phyloP scores from a whole-genome alignment of 2,329 filamentous ascomycete genomes.

The Monascus ruber region DNA sequence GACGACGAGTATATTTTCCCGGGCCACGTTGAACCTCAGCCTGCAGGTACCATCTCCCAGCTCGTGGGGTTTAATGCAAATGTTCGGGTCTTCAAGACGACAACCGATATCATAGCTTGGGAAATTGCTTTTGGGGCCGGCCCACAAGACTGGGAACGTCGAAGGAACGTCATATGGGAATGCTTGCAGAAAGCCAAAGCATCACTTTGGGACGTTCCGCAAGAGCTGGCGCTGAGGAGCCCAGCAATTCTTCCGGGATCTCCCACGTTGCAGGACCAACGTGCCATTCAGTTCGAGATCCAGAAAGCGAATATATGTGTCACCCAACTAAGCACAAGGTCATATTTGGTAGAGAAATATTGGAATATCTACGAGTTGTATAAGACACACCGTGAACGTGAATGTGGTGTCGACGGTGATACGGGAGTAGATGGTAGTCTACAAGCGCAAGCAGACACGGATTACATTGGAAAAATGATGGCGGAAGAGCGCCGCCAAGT shows the following conservation, averaged over 20 bases:
- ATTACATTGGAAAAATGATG: slow-evolving; percentile 53
- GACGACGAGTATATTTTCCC: slow-evolving; percentile 73
- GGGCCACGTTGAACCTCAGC: slow-evolving; percentile 59
- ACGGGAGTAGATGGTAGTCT: slow-evolving; percentile 10
- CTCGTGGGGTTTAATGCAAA: slow-evolving; percentile 73
- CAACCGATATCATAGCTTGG: slow-evolving; percentile 65
- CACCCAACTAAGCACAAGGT: slow-evolving; percentile 68
- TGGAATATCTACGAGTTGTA: slow-evolving; percentile 56
- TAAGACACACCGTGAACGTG: slow-evolving; percentile 9
- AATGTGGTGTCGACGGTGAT: slow-evolving; percentile 6
- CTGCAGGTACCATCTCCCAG: slow-evolving; percentile 54
- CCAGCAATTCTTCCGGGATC: slow-evolving; percentile 21
- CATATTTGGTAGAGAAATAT: slow-evolving; percentile 78
- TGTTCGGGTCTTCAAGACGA: slow-evolving; percentile 66
- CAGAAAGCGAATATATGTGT: slow-evolving; percentile 86
- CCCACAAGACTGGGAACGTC: slow-evolving; percentile 64
- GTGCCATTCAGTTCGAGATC: slow-evolving; percentile 64
- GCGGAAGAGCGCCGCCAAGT: slow-evolving; percentile 67
- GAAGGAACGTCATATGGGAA: slow-evolving; percentile 60
- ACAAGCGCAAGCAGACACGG: slow-evolving; percentile 28
- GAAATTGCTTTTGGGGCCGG: slow-evolving; percentile 74
- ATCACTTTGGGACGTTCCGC: slow-evolving; percentile 55
- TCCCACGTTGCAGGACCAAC: slow-evolving; percentile 11
- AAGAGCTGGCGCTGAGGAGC: slow-evolving; percentile 50
- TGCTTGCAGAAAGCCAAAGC: slow-evolving; percentile 60